These are phyloP conservation scores for Coemansia sp. DNA, from an alignment of 192 early-diverging fungal genomes.

Conservation along the genomic window DNA sequence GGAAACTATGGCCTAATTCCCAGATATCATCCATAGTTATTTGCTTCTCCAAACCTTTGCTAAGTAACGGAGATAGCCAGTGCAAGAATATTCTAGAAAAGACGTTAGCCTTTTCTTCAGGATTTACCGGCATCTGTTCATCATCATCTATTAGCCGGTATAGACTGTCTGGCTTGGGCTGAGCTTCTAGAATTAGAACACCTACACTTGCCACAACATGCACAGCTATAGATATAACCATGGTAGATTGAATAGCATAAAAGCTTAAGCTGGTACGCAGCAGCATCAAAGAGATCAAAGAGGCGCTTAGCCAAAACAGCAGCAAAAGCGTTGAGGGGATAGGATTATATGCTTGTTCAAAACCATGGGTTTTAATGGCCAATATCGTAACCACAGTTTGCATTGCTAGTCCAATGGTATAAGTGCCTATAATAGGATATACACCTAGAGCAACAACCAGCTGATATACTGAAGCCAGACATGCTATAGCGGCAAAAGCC, in stretches of 20 bases:
- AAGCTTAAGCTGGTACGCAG: slow-evolving; percentile 22
- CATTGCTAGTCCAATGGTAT: slow-evolving; percentile 14
- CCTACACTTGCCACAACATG: slow-evolving; percentile 17
- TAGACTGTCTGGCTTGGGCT: slow-evolving; percentile 25
- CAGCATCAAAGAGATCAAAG: slow-evolving; percentile 19
- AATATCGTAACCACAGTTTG: slow-evolving; percentile 23
- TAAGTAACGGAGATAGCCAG: slow-evolving; percentile 83
- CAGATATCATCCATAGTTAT: slow-evolving; percentile 23
- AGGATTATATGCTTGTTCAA: slow-evolving; percentile 27
- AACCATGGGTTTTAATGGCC: slow-evolving; percentile 21
- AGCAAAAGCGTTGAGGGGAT: slow-evolving; percentile 26
- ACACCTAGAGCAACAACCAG: slow-evolving; percentile 3
- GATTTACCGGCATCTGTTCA: slow-evolving; percentile 7
- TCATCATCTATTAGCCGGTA: slow-evolving; percentile 20
- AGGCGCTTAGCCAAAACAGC: slow-evolving; percentile 43
- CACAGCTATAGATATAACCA: slow-evolving; percentile 11
- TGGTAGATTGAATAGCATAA: not conserved
- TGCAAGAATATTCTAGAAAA: slow-evolving; percentile 59
- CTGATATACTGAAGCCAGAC: slow-evolving; percentile 25
- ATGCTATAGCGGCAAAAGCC: not conserved
- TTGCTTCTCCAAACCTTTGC: slow-evolving; percentile 66
- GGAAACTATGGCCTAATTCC: not conserved
- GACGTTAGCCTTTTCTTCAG: slow-evolving; percentile 10
- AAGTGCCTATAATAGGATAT: slow-evolving; percentile 4
- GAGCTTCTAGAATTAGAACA: slow-evolving; percentile 24